Evolutionary conservation across 106 monocot species (phyloP), one percentile per base, ranked within the genome.

Genomic region (Allium cepa): DNA sequence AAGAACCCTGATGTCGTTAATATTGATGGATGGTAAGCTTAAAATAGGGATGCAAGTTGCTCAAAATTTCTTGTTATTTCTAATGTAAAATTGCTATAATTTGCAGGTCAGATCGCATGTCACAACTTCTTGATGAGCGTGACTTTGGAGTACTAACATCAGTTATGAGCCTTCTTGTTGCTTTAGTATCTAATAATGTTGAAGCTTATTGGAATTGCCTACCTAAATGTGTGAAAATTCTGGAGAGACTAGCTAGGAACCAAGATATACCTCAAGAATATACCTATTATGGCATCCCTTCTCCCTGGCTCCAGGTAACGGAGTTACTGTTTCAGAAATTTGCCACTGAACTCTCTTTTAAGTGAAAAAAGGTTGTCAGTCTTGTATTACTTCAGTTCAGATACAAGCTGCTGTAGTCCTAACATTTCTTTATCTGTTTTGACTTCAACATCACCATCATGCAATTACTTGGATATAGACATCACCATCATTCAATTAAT

Each of bases 161-260:
- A 75, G 87, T 85, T 60, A 99, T 90, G 97, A 99, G 97, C 79
- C 92, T 99, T 73, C 79, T 99, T 63, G 92, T 99, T 80, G 80
- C 92, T 69, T 79, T 99, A 66, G 92, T 99, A 60, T 92, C 97
- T 7, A 92, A 85, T 69, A 93, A 87, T 46, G 36, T 71, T 64
- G 97, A 99, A 69, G 92, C 80, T 46, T 99, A 99, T 67, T 93
- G 97, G 97, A 99, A 93, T 74, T 92, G 97, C 75, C 83, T 99
- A 78, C 92, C 97, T 62, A 99, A 99, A 72, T 99, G 92, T 72
- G 89, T 99, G 55, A 92, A 84, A 74, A 87, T 93, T 71, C 73
- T 99, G 63, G 97, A 99, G 69, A 84, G 92, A 47, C 57, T 99
- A 68, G 84, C 92, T 6, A 87, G 90, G 62, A 99, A 93, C 66